phyloP scores from a whole-genome alignment of 345 rosid genomes.

The Boechera stricta region DNA sequence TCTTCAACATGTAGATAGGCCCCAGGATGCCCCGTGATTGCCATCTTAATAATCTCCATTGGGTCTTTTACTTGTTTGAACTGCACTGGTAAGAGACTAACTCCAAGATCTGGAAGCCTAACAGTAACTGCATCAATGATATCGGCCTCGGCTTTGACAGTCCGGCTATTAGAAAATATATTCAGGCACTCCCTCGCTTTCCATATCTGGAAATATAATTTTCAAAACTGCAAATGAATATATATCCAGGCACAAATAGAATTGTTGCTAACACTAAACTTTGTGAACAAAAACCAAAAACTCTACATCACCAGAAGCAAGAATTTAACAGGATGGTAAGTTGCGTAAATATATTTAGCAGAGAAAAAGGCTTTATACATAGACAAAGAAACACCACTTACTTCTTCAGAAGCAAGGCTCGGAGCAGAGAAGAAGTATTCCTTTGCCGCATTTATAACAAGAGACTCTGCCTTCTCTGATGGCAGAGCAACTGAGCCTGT shows the following conservation, averaged over 20 bases:
- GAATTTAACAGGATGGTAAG: conserved; percentile 25
- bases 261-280: conserved; percentile 6
- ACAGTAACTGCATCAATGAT: conserved; percentile 81
- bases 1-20: conserved; percentile 91
- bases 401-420: conserved; percentile 87
- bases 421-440: conserved; percentile 97
- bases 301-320: conserved; percentile 26
- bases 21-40: conserved; percentile 84
- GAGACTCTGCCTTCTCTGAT: conserved; percentile 86
- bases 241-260: conserved; percentile 1
- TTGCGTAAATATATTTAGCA: conserved; percentile 14
- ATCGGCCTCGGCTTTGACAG: conserved; percentile 84
- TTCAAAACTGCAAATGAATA: conserved; percentile 32
- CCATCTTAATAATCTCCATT: conserved; percentile 95
- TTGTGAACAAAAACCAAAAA: not conserved
- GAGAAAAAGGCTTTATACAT: conserved; percentile 21
- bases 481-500: conserved; percentile 81
- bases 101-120: conserved; percentile 93
- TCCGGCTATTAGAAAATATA: conserved; percentile 80
- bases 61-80: conserved; percentile 96
- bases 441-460: conserved; percentile 90
- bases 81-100: conserved; percentile 85
- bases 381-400: conserved; percentile 46
- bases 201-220: conserved; percentile 74
- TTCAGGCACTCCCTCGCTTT: conserved; percentile 94